These are phyloP conservation scores for Paramecium sonneborni DNA, from an alignment of 73 alveolate species.

Conservation along the genomic window DNA sequence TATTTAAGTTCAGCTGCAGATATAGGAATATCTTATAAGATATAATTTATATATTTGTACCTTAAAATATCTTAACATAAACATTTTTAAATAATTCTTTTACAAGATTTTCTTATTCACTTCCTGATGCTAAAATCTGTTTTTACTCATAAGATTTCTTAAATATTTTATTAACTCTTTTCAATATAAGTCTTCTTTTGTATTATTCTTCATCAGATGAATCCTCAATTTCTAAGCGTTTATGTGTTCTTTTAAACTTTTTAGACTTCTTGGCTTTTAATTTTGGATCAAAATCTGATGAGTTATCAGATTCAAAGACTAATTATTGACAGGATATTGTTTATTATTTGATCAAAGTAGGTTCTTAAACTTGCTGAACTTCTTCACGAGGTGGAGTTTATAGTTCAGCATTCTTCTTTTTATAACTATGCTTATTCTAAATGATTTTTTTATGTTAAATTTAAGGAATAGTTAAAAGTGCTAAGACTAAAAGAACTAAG, in stretches of 20 bases:
- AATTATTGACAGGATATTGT: constrained; percentile 28
- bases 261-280: background rate
- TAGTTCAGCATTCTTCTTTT: constrained; percentile 38
- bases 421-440: background rate
- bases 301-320: constrained; percentile 39
- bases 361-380: background rate
- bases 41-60: background rate
- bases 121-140: background rate
- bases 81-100: constrained; percentile 10
- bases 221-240: background rate
- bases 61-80: constrained; percentile 33
- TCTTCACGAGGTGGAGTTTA: constrained; percentile 8
- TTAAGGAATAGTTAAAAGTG: background rate
- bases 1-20: background rate
- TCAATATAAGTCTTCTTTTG: constrained; percentile 10
- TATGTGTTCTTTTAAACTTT: constrained; percentile 29
- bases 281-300: constrained; percentile 51
- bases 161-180: constrained; percentile 42
- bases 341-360: constrained; percentile 24
- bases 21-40: background rate
- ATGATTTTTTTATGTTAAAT: background rate
- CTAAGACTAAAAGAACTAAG: background rate
- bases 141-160: constrained; percentile 48
- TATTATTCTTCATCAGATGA: constrained; percentile 21
- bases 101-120: constrained; percentile 39